phyloP scores from a whole-genome alignment of 139 green algal species.

The Micractinium conductrix region DNA sequence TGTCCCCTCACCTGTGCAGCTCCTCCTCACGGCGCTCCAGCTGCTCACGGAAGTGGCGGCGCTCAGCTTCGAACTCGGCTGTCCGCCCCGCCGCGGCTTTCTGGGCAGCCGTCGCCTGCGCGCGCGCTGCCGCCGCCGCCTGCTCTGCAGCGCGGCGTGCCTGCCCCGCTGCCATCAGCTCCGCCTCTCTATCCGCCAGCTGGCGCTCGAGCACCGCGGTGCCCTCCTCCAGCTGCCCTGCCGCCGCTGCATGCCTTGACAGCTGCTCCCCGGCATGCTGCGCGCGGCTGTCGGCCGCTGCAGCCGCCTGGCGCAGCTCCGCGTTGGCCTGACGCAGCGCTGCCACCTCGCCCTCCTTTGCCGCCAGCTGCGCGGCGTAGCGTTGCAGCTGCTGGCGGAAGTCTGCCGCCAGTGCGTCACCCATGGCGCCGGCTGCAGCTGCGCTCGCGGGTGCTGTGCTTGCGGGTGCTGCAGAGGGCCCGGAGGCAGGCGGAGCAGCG shows the following conservation, averaged over 20 bases:
- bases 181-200: constrained; percentile 7
- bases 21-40: constrained; percentile 19
- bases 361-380: neutral
- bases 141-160: neutral
- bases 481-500: too few relatives aligned
- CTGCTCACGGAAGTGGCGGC: constrained; percentile 26
- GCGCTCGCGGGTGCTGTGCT: too few relatives aligned
- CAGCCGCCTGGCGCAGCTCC: constrained; percentile 7
- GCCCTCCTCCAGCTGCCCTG: constrained; percentile 2
- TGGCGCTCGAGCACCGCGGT: neutral
- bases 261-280: neutral
- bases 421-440: neutral
- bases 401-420: neutral
- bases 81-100: constrained; percentile 9
- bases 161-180: neutral
- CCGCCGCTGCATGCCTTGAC: neutral
- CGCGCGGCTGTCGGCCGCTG: neutral
- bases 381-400: constrained; percentile 29
- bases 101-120: constrained; percentile 26
- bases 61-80: constrained; percentile 24
- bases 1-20: constrained; percentile 17
- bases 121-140: neutral
- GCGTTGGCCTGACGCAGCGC: neutral
- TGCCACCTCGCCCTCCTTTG: neutral
- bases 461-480: too few relatives aligned